These are phyloP conservation scores for Magnusiomyces clavatus DNA, from an alignment of 1,139 yeast genomes.

Conservation along the genomic window DNA sequence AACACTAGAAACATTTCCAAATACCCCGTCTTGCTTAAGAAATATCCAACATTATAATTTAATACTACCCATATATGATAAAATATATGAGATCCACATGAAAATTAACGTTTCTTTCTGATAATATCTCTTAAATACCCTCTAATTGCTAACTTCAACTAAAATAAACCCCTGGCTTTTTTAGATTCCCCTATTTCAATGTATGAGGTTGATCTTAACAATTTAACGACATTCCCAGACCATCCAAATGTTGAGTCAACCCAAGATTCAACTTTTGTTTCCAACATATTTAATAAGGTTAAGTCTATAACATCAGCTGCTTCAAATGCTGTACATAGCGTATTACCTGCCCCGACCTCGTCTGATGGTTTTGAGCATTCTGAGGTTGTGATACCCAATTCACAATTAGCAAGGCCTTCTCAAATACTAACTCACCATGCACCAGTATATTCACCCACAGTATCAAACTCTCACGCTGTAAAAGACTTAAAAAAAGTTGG, in stretches of 20 bases:
- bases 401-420: slow-evolving; percentile 2
- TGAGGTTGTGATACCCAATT: neutral
- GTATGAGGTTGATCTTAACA: neutral
- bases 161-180: no score
- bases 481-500: neutral
- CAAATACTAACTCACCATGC: neutral
- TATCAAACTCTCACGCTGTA: neutral
- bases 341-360: slow-evolving; percentile 15
- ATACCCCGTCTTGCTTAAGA: no score
- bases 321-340: slow-evolving; percentile 23
- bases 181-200: neutral
- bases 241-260: slow-evolving; percentile 22
- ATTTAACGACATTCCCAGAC: slow-evolving; percentile 25
- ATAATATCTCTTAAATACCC: no score
- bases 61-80: no score
- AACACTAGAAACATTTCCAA: no score
- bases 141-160: no score
- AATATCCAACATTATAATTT: no score
- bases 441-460: neutral
- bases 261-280: slow-evolving; percentile 19
- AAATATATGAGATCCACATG: no score
- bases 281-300: slow-evolving; percentile 23
- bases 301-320: slow-evolving; percentile 25
- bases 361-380: neutral
- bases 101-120: no score